These are phyloP conservation scores for Ilex paraguariensis DNA, from an alignment of 305 asterid species.

Conservation along the genomic window DNA sequence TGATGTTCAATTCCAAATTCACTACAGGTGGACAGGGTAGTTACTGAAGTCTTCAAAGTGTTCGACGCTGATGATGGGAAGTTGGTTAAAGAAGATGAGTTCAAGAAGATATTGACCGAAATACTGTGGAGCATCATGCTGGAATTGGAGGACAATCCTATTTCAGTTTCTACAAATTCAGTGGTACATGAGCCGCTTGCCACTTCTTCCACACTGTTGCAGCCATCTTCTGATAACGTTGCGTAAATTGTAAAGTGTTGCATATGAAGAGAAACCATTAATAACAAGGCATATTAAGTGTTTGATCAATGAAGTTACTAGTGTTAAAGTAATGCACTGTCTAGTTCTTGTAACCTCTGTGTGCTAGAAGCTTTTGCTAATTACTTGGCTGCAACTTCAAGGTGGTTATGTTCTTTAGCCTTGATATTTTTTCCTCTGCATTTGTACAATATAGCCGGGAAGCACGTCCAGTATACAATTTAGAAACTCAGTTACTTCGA, in stretches of 20 bases:
- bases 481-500: too few species aligned
- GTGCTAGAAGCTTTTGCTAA: background rate
- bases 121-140: conserved; percentile 70
- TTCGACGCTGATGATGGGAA: conserved; percentile 56
- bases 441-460: background rate
- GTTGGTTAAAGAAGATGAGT: conserved; percentile 71
- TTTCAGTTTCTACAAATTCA: conserved; percentile 68
- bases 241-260: background rate
- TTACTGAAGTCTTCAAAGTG: conserved; percentile 55
- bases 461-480: background rate
- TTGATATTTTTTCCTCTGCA: too few species aligned
- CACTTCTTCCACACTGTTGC: conserved; percentile 52
- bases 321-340: background rate
- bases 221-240: conserved; percentile 14
- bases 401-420: background rate
- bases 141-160: conserved; percentile 70
- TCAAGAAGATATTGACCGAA: conserved; percentile 71
- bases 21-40: conserved; percentile 62
- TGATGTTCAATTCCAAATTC: too few species aligned
- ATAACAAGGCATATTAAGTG: too few species aligned
- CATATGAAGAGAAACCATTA: background rate
- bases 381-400: background rate
- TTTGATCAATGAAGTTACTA: background rate
- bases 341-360: background rate
- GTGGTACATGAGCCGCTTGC: conserved; percentile 76